These are phyloP conservation scores for Xerocomus spinulosus DNA, from an alignment of 768 basidiomycete species.

Conservation along the genomic window DNA sequence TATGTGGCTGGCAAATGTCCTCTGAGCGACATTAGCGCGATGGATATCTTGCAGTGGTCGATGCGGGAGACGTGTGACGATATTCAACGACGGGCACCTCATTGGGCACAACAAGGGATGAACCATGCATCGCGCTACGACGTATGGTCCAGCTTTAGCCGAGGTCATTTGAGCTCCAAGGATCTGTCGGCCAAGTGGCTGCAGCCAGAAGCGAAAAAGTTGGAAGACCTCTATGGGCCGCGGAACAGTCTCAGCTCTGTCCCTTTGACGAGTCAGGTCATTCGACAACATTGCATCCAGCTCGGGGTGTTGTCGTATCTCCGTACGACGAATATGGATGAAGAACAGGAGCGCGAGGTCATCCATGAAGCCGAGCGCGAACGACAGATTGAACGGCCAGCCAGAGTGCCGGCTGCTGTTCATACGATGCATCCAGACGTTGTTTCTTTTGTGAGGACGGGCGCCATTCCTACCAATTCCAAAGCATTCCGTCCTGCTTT, in stretches of 20 bases:
- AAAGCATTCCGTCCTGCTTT: conserved; percentile 3
- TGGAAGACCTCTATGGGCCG: conserved; percentile 34
- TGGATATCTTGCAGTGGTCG: conserved; percentile 42
- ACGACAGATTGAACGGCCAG: conserved; percentile 17
- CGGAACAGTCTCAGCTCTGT: conserved; percentile 4
- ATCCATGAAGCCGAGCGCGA: conserved; percentile 41
- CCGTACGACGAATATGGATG: conserved; percentile 27
- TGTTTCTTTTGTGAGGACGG: not conserved
- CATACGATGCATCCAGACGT: conserved; percentile 3
- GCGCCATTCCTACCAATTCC: not conserved
- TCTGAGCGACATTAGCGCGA: conserved; percentile 7
- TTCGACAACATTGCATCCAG: conserved; percentile 22
- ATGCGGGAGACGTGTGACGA: conserved; percentile 42
- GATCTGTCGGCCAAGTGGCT: conserved; percentile 31
- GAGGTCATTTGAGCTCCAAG: conserved; percentile 1
- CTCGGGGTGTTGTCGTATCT: conserved; percentile 26
- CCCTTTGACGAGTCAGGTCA: conserved; percentile 1
- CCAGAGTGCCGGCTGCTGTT: not conserved
- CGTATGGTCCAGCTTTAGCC: conserved; percentile 19
- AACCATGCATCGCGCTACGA: conserved; percentile 31
- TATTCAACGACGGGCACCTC: conserved; percentile 36
- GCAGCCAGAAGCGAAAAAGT: conserved; percentile 35
- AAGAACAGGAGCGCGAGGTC: conserved; percentile 47
- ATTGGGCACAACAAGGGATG: conserved; percentile 43
- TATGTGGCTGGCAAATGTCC: conserved; percentile 12